Evolutionary conservation across 176 grass and related monocot species (phyloP).

Genomic region (Carex scoparia): DNA sequence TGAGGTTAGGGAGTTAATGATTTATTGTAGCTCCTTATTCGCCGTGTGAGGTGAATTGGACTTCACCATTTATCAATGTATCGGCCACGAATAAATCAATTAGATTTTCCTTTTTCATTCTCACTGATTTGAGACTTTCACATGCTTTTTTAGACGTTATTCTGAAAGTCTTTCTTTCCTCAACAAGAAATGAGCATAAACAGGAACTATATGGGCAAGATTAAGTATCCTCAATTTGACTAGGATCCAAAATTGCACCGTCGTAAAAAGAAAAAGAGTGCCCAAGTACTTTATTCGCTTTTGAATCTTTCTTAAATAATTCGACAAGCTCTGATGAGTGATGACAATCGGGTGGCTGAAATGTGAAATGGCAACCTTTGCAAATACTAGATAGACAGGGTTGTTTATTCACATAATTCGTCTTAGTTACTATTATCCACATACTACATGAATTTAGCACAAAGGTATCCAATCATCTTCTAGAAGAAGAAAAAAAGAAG

Average conservation of each 20-base stretch:
- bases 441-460: background rate
- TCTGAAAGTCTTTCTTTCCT: background rate
- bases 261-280: background rate
- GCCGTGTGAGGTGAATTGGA: background rate
- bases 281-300: background rate
- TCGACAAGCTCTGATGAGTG: background rate
- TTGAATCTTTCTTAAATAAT: background rate
- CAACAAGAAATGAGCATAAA: too few relatives aligned
- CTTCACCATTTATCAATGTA: background rate
- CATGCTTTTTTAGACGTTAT: background rate
- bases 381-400: background rate
- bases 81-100: conserved; percentile 9
- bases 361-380: background rate
- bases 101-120: background rate
- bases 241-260: background rate
- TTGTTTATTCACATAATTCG: background rate
- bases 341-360: background rate
- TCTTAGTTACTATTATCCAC: background rate
- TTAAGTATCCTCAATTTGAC: background rate
- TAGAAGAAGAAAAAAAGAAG: background rate
- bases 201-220: background rate
- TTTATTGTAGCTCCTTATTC: background rate
- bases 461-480: background rate
- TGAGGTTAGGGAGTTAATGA: background rate
- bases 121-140: background rate